Evolutionary conservation across 805 yeast species (phyloP).

Genomic region (Candida xyloterini): DNA sequence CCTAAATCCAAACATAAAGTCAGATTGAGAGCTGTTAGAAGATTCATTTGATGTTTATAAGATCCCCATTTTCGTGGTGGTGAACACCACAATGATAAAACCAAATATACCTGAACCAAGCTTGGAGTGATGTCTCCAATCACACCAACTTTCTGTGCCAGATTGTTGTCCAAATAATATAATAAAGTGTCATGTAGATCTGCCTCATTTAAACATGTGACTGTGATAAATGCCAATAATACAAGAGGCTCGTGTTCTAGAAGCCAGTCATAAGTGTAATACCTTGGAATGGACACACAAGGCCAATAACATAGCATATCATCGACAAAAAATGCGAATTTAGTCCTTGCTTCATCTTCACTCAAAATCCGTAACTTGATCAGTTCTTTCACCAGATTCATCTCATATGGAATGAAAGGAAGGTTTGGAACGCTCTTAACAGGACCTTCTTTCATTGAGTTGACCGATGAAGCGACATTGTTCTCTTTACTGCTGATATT

Average conservation of each 20-base stretch:
- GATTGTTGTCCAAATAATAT: slow-evolving; percentile 43
- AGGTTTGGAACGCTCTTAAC: slow-evolving; percentile 32
- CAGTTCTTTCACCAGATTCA: slow-evolving; percentile 38
- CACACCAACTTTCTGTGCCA: slow-evolving; percentile 43
- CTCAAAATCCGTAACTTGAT: slow-evolving; percentile 35
- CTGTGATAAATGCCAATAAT: slow-evolving; percentile 42
- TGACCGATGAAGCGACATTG: slow-evolving; percentile 31
- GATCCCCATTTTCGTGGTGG: slow-evolving; percentile 53
- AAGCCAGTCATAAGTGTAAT: slow-evolving; percentile 39
- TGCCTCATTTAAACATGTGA: slow-evolving; percentile 45
- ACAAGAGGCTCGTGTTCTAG: slow-evolving; percentile 42
- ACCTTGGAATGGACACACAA: slow-evolving; percentile 39
- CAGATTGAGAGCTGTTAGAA: slow-evolving; percentile 43
- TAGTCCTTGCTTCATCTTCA: slow-evolving; percentile 33
- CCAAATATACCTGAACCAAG: slow-evolving; percentile 41
- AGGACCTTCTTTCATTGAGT: slow-evolving; percentile 37
- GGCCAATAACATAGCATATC: slow-evolving; percentile 49
- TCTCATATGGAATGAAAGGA: slow-evolving; percentile 37
- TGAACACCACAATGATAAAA: slow-evolving; percentile 50
- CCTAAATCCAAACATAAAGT: slow-evolving; percentile 51
- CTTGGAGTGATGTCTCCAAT: slow-evolving; percentile 43
- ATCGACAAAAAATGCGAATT: slow-evolving; percentile 36
- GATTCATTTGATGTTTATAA: slow-evolving; percentile 49
- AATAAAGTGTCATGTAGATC: slow-evolving; percentile 40
- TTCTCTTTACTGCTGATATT: slow-evolving; percentile 2